A percentile compares a stretch with the other conserved stretches of the same genome.
Evolutionary conservation across 169 alveolate genomes (phyloP).

Genomic region (Plasmodium chabaudi): DNA sequence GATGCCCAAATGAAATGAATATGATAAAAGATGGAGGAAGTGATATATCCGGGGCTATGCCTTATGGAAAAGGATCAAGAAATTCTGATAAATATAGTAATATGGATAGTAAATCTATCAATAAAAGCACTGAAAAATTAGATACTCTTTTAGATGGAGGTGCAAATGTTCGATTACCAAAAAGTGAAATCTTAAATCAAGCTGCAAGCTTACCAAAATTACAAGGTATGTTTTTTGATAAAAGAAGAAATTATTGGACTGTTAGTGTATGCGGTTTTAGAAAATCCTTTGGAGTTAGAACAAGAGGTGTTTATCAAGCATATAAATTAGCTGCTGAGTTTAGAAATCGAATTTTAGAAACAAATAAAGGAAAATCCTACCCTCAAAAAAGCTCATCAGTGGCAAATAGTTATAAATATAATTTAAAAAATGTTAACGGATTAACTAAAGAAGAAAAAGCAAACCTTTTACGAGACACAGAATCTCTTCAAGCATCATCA

Average conservation of each 20-base stretch:
- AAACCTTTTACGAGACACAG: background rate
- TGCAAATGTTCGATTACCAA: conserved; percentile 60
- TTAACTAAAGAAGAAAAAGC: conserved; percentile 45
- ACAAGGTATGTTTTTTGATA: conserved; percentile 77
- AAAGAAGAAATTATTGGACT: conserved; percentile 78
- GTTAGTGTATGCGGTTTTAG: conserved; percentile 77
- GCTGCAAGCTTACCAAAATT: conserved; percentile 73
- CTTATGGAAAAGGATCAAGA: conserved; percentile 13
- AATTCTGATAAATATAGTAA: conserved; percentile 36
- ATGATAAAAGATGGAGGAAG: background rate
- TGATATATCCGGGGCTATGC: background rate
- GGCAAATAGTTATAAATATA: conserved; percentile 57
- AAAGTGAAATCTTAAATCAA: conserved; percentile 77
- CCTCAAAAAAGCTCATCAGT: conserved; percentile 56
- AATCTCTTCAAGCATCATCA: background rate
- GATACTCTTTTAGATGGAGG: conserved; percentile 32
- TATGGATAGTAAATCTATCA: conserved; percentile 30
- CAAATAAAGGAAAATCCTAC: conserved; percentile 57
- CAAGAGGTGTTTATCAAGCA: conserved; percentile 77
- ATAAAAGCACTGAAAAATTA: conserved; percentile 49
- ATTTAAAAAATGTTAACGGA: conserved; percentile 22
- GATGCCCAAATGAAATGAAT: background rate
- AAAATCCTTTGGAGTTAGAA: conserved; percentile 76
- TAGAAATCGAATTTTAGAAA: conserved; percentile 72
- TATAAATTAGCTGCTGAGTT: conserved; percentile 76